These are phyloP conservation scores for Lachancea nothofagi DNA, from an alignment of 805 yeast genomes.

Conservation along the genomic window DNA sequence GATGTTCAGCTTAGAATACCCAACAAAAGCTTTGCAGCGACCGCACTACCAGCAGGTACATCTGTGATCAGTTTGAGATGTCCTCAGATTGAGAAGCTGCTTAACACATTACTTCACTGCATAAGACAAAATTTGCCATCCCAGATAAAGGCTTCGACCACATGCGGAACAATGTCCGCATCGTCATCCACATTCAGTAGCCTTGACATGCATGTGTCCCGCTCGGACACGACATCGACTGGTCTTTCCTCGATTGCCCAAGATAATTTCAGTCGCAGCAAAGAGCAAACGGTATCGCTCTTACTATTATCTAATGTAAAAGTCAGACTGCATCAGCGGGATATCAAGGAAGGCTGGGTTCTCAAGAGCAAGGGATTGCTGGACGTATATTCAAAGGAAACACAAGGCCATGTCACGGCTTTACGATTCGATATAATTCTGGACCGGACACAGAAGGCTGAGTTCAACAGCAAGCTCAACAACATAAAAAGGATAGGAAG, in stretches of 20 bases:
- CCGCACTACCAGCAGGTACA: constrained; percentile 12
- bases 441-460: constrained; percentile 2
- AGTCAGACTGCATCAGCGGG: constrained; percentile 20
- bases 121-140: constrained; percentile 16
- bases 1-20: constrained; percentile 29
- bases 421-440: constrained; percentile 16
- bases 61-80: constrained; percentile 22
- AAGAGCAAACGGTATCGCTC: constrained; percentile 8
- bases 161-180: constrained; percentile 25
- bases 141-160: constrained; percentile 21
- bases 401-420: constrained; percentile 14
- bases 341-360: constrained; percentile 21
- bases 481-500: constrained; percentile 25
- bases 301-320: constrained; percentile 23
- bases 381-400: constrained; percentile 22
- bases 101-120: constrained; percentile 21
- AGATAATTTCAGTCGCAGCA: neutral
- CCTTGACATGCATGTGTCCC: constrained; percentile 12
- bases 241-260: constrained; percentile 8
- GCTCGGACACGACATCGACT: constrained; percentile 10
- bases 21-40: constrained; percentile 8
- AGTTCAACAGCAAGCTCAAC: constrained; percentile 13
- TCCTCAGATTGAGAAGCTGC: constrained; percentile 17
- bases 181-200: constrained; percentile 18
- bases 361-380: constrained; percentile 14